These are phyloP conservation scores for Bipolaris victoriae DNA, from an alignment of 2,329 filamentous ascomycete species.

Conservation along the genomic window DNA sequence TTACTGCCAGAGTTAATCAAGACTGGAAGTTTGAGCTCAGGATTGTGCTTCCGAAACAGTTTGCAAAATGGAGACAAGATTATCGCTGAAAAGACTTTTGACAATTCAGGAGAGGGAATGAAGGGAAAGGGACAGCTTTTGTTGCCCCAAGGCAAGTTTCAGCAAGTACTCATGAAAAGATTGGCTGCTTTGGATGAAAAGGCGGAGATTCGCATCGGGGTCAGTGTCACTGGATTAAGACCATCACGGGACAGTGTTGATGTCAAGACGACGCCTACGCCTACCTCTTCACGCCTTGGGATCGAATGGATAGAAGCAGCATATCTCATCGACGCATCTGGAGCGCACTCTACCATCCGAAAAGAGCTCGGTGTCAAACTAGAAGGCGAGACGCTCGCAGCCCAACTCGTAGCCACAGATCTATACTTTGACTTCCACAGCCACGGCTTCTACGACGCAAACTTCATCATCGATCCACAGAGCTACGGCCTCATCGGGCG, in stretches of 20 bases:
- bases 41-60: slow-evolving; percentile 40
- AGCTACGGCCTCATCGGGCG: slow-evolving; percentile 49
- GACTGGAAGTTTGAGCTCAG: slow-evolving; percentile 29
- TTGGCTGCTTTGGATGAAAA: slow-evolving; percentile 16
- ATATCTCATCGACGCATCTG: slow-evolving; percentile 44
- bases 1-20: slow-evolving; percentile 46
- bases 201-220: slow-evolving; percentile 31
- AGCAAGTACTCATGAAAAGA: slow-evolving; percentile 32
- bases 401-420: slow-evolving; percentile 50
- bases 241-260: slow-evolving; percentile 13
- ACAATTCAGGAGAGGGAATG: slow-evolving; percentile 27
- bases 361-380: slow-evolving; percentile 31
- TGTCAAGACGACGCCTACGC: slow-evolving; percentile 15
- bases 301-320: slow-evolving; percentile 25
- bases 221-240: slow-evolving; percentile 22
- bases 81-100: slow-evolving; percentile 36
- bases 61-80: slow-evolving; percentile 31
- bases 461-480: slow-evolving; percentile 50
- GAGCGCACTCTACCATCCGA: slow-evolving; percentile 32
- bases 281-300: slow-evolving; percentile 5
- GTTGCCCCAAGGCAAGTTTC: slow-evolving; percentile 43
- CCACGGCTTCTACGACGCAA: slow-evolving; percentile 50
- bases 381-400: slow-evolving; percentile 45
- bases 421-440: slow-evolving; percentile 46
- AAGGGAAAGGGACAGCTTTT: slow-evolving; percentile 35